Conservation (phyloP, 257 asterid species). For the Nicotiana obtusifolia region DNA sequence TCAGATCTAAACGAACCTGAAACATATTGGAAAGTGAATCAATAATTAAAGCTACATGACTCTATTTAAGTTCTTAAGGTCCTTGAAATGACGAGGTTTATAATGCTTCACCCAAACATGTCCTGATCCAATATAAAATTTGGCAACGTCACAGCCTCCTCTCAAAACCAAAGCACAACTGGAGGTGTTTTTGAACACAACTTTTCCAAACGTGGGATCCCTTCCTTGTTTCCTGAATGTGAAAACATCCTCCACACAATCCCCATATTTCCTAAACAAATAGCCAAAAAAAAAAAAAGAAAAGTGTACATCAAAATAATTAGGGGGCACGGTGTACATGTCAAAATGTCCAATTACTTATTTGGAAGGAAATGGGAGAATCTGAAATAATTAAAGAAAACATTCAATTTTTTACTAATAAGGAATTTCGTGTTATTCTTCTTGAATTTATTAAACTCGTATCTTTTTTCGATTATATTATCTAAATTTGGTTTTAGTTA, state of each 20-base stretch:
- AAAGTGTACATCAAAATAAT: not conserved
- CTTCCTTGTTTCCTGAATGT: not conserved
- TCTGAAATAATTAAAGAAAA: not conserved
- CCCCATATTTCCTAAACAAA: not conserved
- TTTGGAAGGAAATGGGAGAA: no score
- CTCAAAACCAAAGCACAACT: not conserved
- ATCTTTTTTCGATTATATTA: no score
- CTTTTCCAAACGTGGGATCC: constrained; percentile 7
- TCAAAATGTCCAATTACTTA: no score
- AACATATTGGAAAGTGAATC: no score
- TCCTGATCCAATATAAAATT: not conserved
- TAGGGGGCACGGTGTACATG: not conserved
- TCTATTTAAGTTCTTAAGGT: no score
- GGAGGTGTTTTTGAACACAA: not conserved
- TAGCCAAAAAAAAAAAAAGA: not conserved
- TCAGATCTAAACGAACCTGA: no score
- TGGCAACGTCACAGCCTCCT: not conserved
- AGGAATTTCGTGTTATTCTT: no score
- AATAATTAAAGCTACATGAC: no score
- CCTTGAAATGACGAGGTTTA: not conserved
- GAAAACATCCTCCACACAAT: not conserved
- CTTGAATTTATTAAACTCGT: no score
- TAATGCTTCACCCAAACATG: constrained; percentile 10
- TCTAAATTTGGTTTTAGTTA: no score
- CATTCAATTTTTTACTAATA: no score